Evolutionary conservation across 805 yeast genomes (phyloP).

Genomic region (Lipomyces sp.): DNA sequence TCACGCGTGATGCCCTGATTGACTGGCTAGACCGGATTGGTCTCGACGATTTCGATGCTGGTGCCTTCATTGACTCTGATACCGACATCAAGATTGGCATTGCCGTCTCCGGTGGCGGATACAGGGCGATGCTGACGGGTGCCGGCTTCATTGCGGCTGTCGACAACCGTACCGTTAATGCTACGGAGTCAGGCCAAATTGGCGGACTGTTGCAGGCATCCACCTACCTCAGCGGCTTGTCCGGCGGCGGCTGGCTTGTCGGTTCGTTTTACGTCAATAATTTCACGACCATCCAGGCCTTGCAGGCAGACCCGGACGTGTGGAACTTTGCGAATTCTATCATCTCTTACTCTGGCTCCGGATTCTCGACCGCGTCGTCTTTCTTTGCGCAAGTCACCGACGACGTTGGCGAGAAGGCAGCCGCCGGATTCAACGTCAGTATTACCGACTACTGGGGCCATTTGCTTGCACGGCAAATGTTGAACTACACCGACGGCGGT

Average conservation of each 20-base stretch:
- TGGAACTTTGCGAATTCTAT: constrained; percentile 65
- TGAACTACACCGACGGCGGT: constrained; percentile 53
- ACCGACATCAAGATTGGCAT: constrained; percentile 36
- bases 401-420: constrained; percentile 49
- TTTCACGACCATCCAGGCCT: constrained; percentile 62
- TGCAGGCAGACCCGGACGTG: constrained; percentile 46
- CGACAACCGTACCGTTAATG: constrained; percentile 62
- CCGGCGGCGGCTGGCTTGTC: constrained; percentile 82
- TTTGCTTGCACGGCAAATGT: constrained; percentile 67
- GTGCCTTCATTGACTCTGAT: constrained; percentile 30
- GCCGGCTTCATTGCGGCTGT: constrained; percentile 80
- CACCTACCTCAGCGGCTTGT: constrained; percentile 67
- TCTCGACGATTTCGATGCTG: constrained; percentile 49
- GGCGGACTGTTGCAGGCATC: constrained; percentile 71
- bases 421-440: constrained; percentile 67
- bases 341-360: constrained; percentile 55
- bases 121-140: constrained; percentile 78
- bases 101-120: constrained; percentile 87
- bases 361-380: constrained; percentile 46
- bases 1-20: constrained; percentile 35
- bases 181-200: constrained; percentile 50
- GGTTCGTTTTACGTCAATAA: constrained; percentile 64
- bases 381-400: constrained; percentile 44
- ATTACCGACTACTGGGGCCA: constrained; percentile 81
- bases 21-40: constrained; percentile 47